These are phyloP conservation scores for Gamarada debralockiae DNA, from an alignment of 495 filamentous ascomycete genomes.

Conservation along the genomic window DNA sequence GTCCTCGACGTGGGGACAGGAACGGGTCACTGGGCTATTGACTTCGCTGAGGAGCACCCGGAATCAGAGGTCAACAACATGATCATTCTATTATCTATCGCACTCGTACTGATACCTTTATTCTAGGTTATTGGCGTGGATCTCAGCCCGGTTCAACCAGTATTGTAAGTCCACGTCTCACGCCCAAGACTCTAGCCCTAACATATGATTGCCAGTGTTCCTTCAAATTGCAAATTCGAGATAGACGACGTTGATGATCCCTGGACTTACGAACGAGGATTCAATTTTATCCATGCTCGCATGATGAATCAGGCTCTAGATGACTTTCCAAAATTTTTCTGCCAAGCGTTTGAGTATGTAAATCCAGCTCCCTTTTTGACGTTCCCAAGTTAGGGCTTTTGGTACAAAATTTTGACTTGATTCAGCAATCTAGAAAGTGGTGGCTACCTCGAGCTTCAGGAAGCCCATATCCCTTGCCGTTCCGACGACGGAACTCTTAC, in stretches of 20 bases:
- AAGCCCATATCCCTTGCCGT: slow-evolving; percentile 31
- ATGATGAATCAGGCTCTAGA: slow-evolving; percentile 35
- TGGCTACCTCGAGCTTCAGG: slow-evolving; percentile 44
- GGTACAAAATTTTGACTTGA: slow-evolving; percentile 49
- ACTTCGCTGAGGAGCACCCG: slow-evolving; percentile 23
- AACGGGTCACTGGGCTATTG: slow-evolving; percentile 28
- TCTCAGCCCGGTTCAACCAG: slow-evolving; percentile 20
- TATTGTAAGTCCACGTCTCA: slow-evolving; percentile 25
- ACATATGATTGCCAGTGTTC: slow-evolving; percentile 28
- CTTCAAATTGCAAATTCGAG: slow-evolving; percentile 42
- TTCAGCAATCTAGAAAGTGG: slow-evolving; percentile 35
- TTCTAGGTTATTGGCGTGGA: slow-evolving; percentile 31
- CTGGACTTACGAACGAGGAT: slow-evolving; percentile 38
- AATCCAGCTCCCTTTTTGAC: slow-evolving; percentile 28
- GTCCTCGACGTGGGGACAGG: slow-evolving; percentile 31
- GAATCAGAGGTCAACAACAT: background rate
- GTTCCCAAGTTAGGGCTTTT: slow-evolving; percentile 22
- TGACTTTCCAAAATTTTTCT: slow-evolving; percentile 36
- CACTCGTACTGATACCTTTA: slow-evolving; percentile 21
- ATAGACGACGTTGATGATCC: slow-evolving; percentile 46
- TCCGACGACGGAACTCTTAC: slow-evolving; percentile 21
- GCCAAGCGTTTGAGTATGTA: slow-evolving; percentile 37
- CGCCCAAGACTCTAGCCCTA: background rate
- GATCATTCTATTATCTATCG: slow-evolving; percentile 11
- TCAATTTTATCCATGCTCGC: slow-evolving; percentile 46